A percentile compares a stretch with the other conserved stretches of the same genome.
Conservation (phyloP, 2,329 filamentous ascomycete species). For the Ophiostoma novo-ulmi region DNA sequence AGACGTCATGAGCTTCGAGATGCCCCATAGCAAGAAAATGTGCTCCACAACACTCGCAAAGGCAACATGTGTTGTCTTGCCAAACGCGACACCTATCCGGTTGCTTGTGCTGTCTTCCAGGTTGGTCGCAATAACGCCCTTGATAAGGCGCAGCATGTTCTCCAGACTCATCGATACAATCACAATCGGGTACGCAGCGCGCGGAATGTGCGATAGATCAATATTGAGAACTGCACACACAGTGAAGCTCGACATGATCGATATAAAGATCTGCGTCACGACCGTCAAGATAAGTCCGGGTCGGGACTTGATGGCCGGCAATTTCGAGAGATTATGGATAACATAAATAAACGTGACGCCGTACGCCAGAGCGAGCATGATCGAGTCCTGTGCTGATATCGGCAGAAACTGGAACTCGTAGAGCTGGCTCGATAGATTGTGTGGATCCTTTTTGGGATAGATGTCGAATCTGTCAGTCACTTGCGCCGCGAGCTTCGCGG, state of each 20-base stretch:
- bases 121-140: constrained; percentile 67
- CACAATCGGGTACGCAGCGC: constrained; percentile 70
- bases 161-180: constrained; percentile 71
- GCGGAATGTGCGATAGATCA: constrained; percentile 68
- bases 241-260: constrained; percentile 73
- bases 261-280: constrained; percentile 63
- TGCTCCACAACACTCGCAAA: constrained; percentile 65
- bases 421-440: constrained; percentile 52
- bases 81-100: constrained; percentile 68
- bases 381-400: constrained; percentile 61
- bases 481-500: constrained; percentile 47
- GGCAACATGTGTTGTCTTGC: constrained; percentile 65
- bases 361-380: constrained; percentile 62
- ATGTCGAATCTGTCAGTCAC: constrained; percentile 56
- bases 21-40: constrained; percentile 56
- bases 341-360: constrained; percentile 60
- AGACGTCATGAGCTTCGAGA: constrained; percentile 63
- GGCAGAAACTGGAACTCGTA: constrained; percentile 77
- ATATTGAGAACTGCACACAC: constrained; percentile 71
- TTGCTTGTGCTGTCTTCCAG: constrained; percentile 62
- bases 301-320: constrained; percentile 70
- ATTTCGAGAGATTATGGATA: constrained; percentile 59
- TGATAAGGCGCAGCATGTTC: constrained; percentile 73
- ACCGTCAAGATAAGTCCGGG: constrained; percentile 67
- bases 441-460: constrained; percentile 54